Conservation (phyloP, 2,329 filamentous ascomycete genomes). For the Purpureocillium lavendulum region DNA sequence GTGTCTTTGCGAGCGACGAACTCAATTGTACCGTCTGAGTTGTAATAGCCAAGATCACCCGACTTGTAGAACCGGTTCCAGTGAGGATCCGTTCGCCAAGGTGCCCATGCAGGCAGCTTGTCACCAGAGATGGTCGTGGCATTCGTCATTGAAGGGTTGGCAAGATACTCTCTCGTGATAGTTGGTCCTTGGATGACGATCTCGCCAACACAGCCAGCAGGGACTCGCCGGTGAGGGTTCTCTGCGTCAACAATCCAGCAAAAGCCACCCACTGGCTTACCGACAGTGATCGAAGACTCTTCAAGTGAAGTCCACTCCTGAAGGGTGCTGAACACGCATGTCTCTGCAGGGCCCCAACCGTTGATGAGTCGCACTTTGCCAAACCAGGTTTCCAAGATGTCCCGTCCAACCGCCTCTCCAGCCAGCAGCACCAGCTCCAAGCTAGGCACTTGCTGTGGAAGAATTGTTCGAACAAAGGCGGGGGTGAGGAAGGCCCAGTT, state of each 20-base stretch:
- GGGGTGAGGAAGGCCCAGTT: slow-evolving; percentile 6
- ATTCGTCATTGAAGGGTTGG: background rate
- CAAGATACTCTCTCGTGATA: slow-evolving; percentile 6
- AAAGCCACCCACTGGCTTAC: slow-evolving; percentile 1
- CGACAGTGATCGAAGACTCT: slow-evolving; percentile 1
- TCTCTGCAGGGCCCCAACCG: slow-evolving; percentile 7
- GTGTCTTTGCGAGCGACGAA: slow-evolving; percentile 4
- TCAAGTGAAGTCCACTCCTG: background rate
- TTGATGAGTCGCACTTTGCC: slow-evolving; percentile 6
- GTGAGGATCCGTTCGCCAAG: background rate
- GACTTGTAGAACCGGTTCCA: slow-evolving; percentile 9
- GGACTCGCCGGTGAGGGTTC: slow-evolving; percentile 1
- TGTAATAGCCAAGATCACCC: slow-evolving; percentile 10
- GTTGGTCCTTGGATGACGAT: slow-evolving; percentile 9
- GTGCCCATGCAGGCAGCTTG: background rate
- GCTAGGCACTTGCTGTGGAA: slow-evolving; percentile 3
- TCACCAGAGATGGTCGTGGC: background rate
- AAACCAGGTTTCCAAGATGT: slow-evolving; percentile 5
- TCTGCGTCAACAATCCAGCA: slow-evolving; percentile 6
- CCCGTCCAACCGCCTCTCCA: slow-evolving; percentile 4
- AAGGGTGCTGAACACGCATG: slow-evolving; percentile 1
- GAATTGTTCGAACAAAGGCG: slow-evolving; percentile 2
- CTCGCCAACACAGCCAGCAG: slow-evolving; percentile 8
- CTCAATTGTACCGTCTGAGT: slow-evolving; percentile 9
- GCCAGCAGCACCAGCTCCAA: slow-evolving; percentile 5